A percentile compares a stretch with the other conserved stretches of the same genome.
Evolutionary conservation across 2,329 filamentous ascomycete species (phyloP).

Genomic region (Cyphellophora europaea): DNA sequence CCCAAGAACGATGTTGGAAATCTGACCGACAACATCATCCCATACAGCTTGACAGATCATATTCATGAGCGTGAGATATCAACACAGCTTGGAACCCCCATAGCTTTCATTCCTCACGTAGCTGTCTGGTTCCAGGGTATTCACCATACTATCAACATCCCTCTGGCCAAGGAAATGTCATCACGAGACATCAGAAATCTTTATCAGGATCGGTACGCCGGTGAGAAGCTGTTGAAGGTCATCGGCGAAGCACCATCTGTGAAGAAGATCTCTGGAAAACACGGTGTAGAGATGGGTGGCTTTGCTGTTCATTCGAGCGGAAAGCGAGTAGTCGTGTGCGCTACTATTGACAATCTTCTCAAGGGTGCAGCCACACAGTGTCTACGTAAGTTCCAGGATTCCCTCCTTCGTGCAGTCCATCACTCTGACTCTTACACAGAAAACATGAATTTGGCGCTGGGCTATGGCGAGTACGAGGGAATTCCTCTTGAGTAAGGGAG

Average conservation of each 20-base stretch:
- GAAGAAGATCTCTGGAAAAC: slow-evolving; percentile 73
- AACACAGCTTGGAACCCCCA: slow-evolving; percentile 60
- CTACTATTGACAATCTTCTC: slow-evolving; percentile 85
- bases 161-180: slow-evolving; percentile 75
- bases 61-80: slow-evolving; percentile 91
- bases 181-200: slow-evolving; percentile 87
- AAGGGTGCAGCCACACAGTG: slow-evolving; percentile 93
- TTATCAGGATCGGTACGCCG: slow-evolving; percentile 92
- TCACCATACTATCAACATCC: slow-evolving; percentile 82
- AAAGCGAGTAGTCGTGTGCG: slow-evolving; percentile 87
- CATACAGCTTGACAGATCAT: slow-evolving; percentile 86
- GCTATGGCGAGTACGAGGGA: slow-evolving; percentile 80
- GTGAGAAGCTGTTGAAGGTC: slow-evolving; percentile 90
- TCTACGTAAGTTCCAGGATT: slow-evolving; percentile 55
- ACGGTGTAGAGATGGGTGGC: slow-evolving; percentile 86
- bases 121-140: slow-evolving; percentile 98
- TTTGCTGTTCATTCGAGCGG: slow-evolving; percentile 88
- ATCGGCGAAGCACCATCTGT: slow-evolving; percentile 79
- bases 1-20: slow-evolving; percentile 85
- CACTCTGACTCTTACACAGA: slow-evolving; percentile 38
- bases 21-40: slow-evolving; percentile 78
- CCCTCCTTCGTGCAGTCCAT: neutral
- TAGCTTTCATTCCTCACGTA: slow-evolving; percentile 88
- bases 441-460: slow-evolving; percentile 90
- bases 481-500: slow-evolving; percentile 50